Evolutionary conservation across 495 filamentous ascomycete genomes (phyloP), one percentile per base, ranked within the genome.

Genomic region (Hyphodiscus hymeniophilus): DNA sequence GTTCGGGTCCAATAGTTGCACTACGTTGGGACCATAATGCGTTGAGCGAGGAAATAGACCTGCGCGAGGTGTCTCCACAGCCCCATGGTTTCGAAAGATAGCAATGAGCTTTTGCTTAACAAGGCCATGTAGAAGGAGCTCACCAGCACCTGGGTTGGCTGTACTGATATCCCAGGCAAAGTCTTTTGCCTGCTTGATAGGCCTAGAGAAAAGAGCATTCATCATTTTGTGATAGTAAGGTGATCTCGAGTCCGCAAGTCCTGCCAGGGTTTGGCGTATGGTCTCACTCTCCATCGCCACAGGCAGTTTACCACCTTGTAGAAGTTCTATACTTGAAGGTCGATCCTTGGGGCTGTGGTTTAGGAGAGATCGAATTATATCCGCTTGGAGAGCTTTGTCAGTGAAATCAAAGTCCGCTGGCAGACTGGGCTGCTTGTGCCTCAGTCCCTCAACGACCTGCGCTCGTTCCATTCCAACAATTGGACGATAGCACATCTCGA

Each of bases 171-270:
- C 90, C 84, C 89, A 97, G 15, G 88, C 85, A 42, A 82, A 81
- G 51, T 94, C 85, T 63, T 92, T 88, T 24, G 88, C 80, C 52
- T 82, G 81, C 57, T 82, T 82, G 2, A 81, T 74, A 20, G 66
- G 68, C 47, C 80, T 76, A 1, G 85, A 77, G 59, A 97, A 95
- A 38, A 97, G 70, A 0, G 85, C 81, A 2, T 80, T 79, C 55
- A 96, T 80, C 61, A 95, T 87, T 57, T 94, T 88, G 50, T 85
- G 76, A 61, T 94, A 92, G 58, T 95, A 89, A 0, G 89, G 88
- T 7, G 91, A 96, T 44, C 70, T 82, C 15, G 84, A 79, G 56
- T 94, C 85, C 0, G 84, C 82, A 16, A 97, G 62, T 41, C 84
- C 84, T 47, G 85, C 81, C 28, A 96, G 76, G 2, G 87, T 85